phyloP scores from a whole-genome alignment of 208 protist genomes.

The Crithidia sp. region DNA sequence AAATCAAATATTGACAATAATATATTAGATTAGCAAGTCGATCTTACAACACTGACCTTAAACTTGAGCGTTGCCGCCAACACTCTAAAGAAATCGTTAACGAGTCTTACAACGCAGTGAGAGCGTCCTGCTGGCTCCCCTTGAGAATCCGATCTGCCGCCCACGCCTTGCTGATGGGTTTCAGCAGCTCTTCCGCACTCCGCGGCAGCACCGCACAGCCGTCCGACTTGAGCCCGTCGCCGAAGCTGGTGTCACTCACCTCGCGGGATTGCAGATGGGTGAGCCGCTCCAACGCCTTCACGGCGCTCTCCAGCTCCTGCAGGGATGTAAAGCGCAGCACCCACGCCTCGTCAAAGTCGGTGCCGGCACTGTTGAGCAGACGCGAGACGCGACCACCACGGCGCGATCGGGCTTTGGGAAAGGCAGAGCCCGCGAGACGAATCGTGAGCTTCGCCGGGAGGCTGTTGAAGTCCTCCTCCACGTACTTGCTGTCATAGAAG shows the following conservation, averaged over 20 bases:
- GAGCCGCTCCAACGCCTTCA: conserved; percentile 1
- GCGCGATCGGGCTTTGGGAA: background rate
- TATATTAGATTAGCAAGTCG: too few species aligned
- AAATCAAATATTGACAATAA: too few species aligned
- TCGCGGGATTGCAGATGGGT: conserved; percentile 3
- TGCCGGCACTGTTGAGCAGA: background rate
- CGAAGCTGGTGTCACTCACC: conserved; percentile 3
- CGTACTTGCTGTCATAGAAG: conserved; percentile 1
- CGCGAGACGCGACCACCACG: background rate
- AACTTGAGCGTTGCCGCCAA: too few species aligned
- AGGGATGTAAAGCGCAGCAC: conserved; percentile 7
- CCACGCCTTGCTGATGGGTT: background rate
- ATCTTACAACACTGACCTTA: too few species aligned
- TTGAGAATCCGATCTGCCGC: background rate
- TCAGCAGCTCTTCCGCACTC: background rate
- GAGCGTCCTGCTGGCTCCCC: background rate
- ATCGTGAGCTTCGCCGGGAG: background rate
- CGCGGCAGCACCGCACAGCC: background rate
- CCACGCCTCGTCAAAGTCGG: background rate
- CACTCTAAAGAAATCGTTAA: background rate
- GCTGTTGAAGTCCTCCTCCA: conserved; percentile 1
- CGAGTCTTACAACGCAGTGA: background rate
- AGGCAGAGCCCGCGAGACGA: background rate
- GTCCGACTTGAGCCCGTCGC: background rate
- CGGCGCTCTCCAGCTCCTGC: background rate